Evolutionary conservation across 1,139 yeast species (phyloP), one percentile per base, ranked within the genome.

Genomic region (Geotrichum fermentans): DNA sequence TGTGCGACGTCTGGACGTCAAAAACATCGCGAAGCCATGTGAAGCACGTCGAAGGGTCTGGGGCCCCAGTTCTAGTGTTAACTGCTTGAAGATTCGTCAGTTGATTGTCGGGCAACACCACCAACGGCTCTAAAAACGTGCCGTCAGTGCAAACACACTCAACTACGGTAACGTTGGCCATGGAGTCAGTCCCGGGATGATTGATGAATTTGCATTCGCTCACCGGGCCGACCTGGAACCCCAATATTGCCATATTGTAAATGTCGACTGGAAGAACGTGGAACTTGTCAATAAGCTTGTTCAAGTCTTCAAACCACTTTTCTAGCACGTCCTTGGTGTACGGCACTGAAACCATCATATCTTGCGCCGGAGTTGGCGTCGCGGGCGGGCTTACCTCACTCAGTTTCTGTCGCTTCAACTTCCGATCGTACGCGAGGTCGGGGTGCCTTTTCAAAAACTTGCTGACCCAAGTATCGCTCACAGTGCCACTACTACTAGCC

Each of bases 401-500:
- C 2, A 10, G 24, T 17, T 33, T 33, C n/a, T 36, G 36, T 13
- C 40, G 36, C 18, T 37, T 28, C 14, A 30, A 28, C 24, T 38
- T 30, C 16, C 39, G 32, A 16, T 45, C 48, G n/a, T 39, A 45
- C 18, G 36, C 36, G n/a, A 45, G 40, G 6, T 32, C 48, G n/a
- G 48, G 48, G 34, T 45, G 48, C 21, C 48, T 14, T 21, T 41
- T 41, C 33, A 45, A 34, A 14, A 45, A 45, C 28, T 45, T 45
- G 18, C 43, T 36, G 21, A 45, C 48, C 48, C 48, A 45, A 16
- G 48, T 45, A 22, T 45, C 48, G 10, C 43, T 39, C 16, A 45
- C 43, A 11, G 41, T 26, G 4, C 13, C 14, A 10, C 7, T 11
- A 14, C 13, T 24, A 10, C 7, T 11, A 14, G 14, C n/a, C 14